Evolutionary conservation across 108 stramenopile genomes (phyloP), one percentile per base, ranked within the genome.

Genomic region (Nitzschia sp.): DNA sequence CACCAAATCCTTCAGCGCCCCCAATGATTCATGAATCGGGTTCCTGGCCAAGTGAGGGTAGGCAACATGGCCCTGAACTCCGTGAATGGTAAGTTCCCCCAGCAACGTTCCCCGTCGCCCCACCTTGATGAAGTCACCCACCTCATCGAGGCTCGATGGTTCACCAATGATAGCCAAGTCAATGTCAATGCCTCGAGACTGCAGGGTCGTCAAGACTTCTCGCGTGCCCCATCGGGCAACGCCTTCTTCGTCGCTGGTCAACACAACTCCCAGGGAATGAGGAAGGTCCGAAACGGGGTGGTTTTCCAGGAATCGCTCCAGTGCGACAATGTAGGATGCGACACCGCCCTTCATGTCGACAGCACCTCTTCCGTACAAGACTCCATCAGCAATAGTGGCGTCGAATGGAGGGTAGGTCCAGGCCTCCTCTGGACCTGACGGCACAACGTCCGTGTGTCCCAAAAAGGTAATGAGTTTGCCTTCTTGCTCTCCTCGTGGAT

Each of bases 241-340:
- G 5, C 53, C 53, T 25, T 54, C 53, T 54, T 54, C 53, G 53
- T 54, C 53, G 24, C 53, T 54, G 23, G 53, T 54, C 53, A 54
- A 18, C 5, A 54, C 13, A 6, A 54, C 53, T 8, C 23, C 53
- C 53, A 54, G n/a, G 6, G 53, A 54, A 54, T 54, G n/a, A 6
- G 53, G 53, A 8, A 54, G 24, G 11, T 6, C n/a, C 8, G 8
- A 8, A 42, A 6, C 38, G 38, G 38, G 38, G 24, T 18, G 53
- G 11, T 54, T 25, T 54, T 18, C 23, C 18, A 54, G n/a, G 53
- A 54, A 54, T 54, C 53, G 6, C 53, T 54, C 53, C 53, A 54
- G 18, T 54, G 23, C 53, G 18, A 54, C 53, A 21, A 54, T 25
- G 24, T 24, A 54, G 24, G 53, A 6, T 21, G 53, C 53, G 24